Conservation (phyloP, 176 grass and related monocot species). For the Bothriochloa decipiens region DNA sequence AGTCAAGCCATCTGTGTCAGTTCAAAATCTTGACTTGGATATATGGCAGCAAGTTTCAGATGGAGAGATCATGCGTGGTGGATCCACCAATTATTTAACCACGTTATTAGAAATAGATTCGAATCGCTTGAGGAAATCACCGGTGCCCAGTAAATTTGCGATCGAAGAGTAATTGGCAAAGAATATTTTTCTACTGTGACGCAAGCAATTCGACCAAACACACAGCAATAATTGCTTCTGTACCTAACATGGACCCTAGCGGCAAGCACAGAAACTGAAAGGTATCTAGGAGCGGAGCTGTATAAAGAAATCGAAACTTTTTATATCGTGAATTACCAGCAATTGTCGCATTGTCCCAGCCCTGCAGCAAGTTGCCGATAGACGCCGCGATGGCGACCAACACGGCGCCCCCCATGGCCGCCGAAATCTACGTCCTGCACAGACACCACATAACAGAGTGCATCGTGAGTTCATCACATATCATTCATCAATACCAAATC, state of each 20-base stretch:
- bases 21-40: background rate
- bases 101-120: background rate
- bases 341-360: slow-evolving; percentile 94
- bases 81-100: slow-evolving; percentile 5
- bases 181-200: slow-evolving; percentile 16
- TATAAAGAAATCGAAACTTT: slow-evolving; percentile 26
- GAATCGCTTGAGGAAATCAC: slow-evolving; percentile 12
- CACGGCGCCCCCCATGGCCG: slow-evolving; percentile 74
- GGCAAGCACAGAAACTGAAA: slow-evolving; percentile 41
- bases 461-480: background rate
- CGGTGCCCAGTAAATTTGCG: background rate
- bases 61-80: background rate
- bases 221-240: slow-evolving; percentile 49
- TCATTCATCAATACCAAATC: slow-evolving; percentile 28
- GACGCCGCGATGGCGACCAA: slow-evolving; percentile 83
- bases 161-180: background rate
- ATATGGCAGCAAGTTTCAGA: background rate
- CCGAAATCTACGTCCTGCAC: slow-evolving; percentile 47
- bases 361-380: slow-evolving; percentile 82
- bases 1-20: slow-evolving; percentile 39
- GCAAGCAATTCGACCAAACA: slow-evolving; percentile 30
- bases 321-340: slow-evolving; percentile 55
- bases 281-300: background rate
- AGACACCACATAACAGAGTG: background rate
- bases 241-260: slow-evolving; percentile 43